These are phyloP conservation scores for Aspergillus clavatus DNA, from an alignment of 2,329 filamentous ascomycete species.

Conservation along the genomic window DNA sequence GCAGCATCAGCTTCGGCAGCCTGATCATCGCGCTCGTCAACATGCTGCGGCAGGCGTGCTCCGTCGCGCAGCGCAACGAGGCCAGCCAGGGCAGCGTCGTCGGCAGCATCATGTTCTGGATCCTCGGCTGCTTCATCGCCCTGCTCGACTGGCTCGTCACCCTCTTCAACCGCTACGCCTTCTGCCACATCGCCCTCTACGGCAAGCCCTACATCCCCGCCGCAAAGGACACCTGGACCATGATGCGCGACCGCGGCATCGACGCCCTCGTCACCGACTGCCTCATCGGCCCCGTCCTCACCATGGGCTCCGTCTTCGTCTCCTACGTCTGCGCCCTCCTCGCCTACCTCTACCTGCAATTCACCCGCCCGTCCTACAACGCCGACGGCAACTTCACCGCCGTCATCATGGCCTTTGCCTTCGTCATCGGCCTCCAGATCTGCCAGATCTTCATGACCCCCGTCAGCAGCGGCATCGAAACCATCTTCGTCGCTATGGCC, in stretches of 20 bases:
- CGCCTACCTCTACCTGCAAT: constrained; percentile 79
- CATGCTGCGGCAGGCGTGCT: constrained; percentile 74
- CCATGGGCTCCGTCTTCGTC: constrained; percentile 76
- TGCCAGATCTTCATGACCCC: constrained; percentile 87
- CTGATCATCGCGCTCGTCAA: constrained; percentile 84
- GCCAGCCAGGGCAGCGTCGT: constrained; percentile 65
- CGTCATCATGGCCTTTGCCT: constrained; percentile 76
- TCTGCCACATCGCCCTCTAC: constrained; percentile 88
- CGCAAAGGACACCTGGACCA: constrained; percentile 82
- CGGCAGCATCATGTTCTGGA: constrained; percentile 63
- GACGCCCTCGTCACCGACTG: constrained; percentile 89
- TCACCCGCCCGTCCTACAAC: constrained; percentile 78
- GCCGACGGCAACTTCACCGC: constrained; percentile 62
- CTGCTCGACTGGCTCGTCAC: constrained; percentile 80
- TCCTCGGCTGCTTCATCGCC: constrained; percentile 70
- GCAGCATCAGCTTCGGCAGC: constrained; percentile 82
- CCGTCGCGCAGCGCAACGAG: constrained; percentile 65
- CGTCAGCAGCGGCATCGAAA: constrained; percentile 81
- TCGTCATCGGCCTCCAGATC: constrained; percentile 86
- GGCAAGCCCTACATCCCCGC: constrained; percentile 82
- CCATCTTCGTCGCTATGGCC: constrained; percentile 76
- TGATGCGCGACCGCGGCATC: constrained; percentile 89
- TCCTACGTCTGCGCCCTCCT: constrained; percentile 76
- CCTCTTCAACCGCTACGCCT: constrained; percentile 89
- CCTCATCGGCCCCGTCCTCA: constrained; percentile 66